A percentile compares a stretch with the other conserved stretches of the same genome.
phyloP scores from a whole-genome alignment of 371 early-diverging fungal species.

The Lichtheimia hyalospora region DNA sequence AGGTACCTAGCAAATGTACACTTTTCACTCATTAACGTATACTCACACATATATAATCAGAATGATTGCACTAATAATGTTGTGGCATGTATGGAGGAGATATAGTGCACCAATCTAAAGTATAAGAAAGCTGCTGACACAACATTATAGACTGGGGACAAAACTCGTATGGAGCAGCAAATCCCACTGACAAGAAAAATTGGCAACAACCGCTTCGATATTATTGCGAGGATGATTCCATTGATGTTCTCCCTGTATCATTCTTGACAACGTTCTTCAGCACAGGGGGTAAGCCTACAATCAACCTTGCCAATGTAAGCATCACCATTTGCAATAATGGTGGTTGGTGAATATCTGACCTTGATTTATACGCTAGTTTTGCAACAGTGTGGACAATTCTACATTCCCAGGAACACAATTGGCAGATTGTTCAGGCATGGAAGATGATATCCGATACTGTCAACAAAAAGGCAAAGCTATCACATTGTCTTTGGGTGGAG shows the following conservation, averaged over 20 bases:
- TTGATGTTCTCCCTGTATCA: constrained; percentile 64
- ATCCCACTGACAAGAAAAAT: constrained; percentile 22
- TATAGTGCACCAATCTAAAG: not conserved
- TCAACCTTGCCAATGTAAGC: constrained; percentile 64
- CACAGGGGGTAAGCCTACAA: constrained; percentile 37
- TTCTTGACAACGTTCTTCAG: constrained; percentile 68
- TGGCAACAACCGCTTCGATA: constrained; percentile 54
- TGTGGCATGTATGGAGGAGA: constrained; percentile 32
- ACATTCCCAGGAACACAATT: constrained; percentile 51
- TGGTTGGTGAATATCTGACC: not conserved
- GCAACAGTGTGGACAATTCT: constrained; percentile 43
- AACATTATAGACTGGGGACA: constrained; percentile 48
- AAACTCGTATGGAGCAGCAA: constrained; percentile 50
- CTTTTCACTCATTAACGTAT: too few relatives aligned
- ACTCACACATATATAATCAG: constrained; percentile 10
- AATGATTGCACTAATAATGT: constrained; percentile 43
- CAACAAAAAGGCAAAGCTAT: constrained; percentile 55
- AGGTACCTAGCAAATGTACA: too few relatives aligned
- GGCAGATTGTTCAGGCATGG: constrained; percentile 50
- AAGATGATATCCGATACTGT: constrained; percentile 54
- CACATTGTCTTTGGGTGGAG: constrained; percentile 61
- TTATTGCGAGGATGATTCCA: constrained; percentile 64
- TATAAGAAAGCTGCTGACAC: not conserved
- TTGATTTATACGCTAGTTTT: constrained; percentile 12
- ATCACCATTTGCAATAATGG: not conserved